Evolutionary conservation across 2,329 filamentous ascomycete genomes (phyloP), one percentile per base, ranked within the genome.

Genomic region (Peltaster fructicola): DNA sequence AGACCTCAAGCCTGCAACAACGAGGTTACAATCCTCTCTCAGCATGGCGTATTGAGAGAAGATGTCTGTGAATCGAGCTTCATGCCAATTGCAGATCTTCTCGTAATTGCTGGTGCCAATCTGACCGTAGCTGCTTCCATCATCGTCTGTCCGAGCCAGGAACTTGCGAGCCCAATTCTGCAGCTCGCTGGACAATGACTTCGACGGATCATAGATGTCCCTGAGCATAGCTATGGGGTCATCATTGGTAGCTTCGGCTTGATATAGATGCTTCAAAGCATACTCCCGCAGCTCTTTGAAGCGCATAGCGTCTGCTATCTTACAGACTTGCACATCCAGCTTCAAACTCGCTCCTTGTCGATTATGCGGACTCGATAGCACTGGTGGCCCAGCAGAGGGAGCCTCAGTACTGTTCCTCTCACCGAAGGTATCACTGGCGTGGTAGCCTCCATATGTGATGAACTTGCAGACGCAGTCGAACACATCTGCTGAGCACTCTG

Each of bases 281-380:
- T 50, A 38, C 2, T 23, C 30, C 17, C 43, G 41, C 17, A 54
- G 37, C 22, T 56, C 53, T 8, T 43, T 37, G 27, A 55, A 54
- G 11, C 43, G 38, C 31, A 53, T 42, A 3, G 32, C 27, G 14
- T 32, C 35, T 7, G 45, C 50, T 4, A 51, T 33, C 30, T 50
- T 50, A 35, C 49, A 46, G 11, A 44, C 35, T 15, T 35, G 29
- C 15, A n/a, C n/a, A n/a, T n/a, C n/a, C n/a, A n/a, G n/a, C n/a
- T n/a, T n/a, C n/a, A n/a, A n/a, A n/a, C n/a, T n/a, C n/a, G n/a
- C n/a, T n/a, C n/a, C n/a, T n/a, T n/a, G n/a, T n/a, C n/a, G n/a
- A n/a, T n/a, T n/a, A n/a, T n/a, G n/a, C n/a, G n/a, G n/a, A n/a
- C n/a, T n/a, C n/a, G n/a, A n/a, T 10, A 38, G 19, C 6, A 36